Conservation (phyloP, 1,284 basidiomycete species). For the Limonomyces culmigenus region DNA sequence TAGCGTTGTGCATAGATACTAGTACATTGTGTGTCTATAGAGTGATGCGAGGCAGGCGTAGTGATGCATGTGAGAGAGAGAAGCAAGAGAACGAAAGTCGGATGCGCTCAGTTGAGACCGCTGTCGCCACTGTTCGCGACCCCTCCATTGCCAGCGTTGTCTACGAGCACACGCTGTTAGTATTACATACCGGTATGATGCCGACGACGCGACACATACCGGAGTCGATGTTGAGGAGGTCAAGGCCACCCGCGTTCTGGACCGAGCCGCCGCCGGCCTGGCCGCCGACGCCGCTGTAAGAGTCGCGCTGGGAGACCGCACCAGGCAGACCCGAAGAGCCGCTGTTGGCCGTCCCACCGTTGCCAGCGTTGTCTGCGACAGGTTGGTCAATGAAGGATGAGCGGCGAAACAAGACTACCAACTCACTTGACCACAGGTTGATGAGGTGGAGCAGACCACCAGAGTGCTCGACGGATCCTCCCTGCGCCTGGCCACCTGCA, state of each 20-base stretch:
- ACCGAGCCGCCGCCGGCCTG: conserved; percentile 8
- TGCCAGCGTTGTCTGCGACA: conserved; percentile 7
- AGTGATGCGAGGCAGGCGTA: too few species aligned
- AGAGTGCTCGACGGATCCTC: conserved; percentile 7
- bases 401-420: not conserved
- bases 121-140: conserved; percentile 7
- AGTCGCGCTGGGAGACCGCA: not conserved
- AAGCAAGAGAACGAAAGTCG: too few species aligned
- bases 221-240: conserved; percentile 16
- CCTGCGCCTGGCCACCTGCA: conserved; percentile 6
- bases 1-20: too few species aligned
- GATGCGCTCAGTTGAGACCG: conserved; percentile 8
- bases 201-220: not conserved
- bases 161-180: conserved; percentile 7
- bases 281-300: conserved; percentile 3
- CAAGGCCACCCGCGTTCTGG: conserved; percentile 9
- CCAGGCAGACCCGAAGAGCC: conserved; percentile 3
- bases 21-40: too few species aligned
- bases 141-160: conserved; percentile 16
- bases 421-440: conserved; percentile 7
- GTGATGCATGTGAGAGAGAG: too few species aligned
- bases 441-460: conserved; percentile 7
- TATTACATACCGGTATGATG: not conserved
- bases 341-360: conserved; percentile 8
- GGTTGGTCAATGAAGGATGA: not conserved